These are phyloP conservation scores for Candida caryicola DNA, from an alignment of 805 yeast genomes.

Conservation along the genomic window DNA sequence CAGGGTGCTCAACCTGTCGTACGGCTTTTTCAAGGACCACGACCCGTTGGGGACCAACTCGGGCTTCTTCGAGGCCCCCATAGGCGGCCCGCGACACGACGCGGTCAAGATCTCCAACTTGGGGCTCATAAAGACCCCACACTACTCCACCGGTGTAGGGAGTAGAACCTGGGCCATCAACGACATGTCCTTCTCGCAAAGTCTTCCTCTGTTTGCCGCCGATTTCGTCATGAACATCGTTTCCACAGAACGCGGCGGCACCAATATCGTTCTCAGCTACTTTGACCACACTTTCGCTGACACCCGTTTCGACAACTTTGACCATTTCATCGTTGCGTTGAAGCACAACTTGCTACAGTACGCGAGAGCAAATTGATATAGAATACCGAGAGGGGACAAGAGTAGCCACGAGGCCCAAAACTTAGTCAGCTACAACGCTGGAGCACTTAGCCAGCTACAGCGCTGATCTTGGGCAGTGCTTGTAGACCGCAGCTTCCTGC, in stretches of 20 bases:
- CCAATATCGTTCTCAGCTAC: slow-evolving; percentile 33
- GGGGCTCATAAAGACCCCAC: slow-evolving; percentile 28
- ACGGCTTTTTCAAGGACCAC: slow-evolving; percentile 17
- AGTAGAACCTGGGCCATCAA: slow-evolving; percentile 24
- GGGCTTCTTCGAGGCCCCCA: slow-evolving; percentile 18
- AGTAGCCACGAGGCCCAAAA: neutral
- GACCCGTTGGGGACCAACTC: slow-evolving; percentile 15
- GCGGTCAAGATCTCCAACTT: slow-evolving; percentile 35
- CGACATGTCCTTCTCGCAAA: slow-evolving; percentile 36
- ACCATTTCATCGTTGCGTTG: slow-evolving; percentile 18
- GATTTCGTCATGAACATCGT: slow-evolving; percentile 36
- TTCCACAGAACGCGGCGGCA: slow-evolving; percentile 30
- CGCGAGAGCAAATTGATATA: neutral
- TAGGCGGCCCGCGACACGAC: slow-evolving; percentile 30
- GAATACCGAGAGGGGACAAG: neutral
- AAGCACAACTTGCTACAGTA: slow-evolving; percentile 18
- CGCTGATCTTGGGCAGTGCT: too few relatives aligned
- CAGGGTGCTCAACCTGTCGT: slow-evolving; percentile 21
- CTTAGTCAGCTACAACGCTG: too few relatives aligned
- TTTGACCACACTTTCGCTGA: slow-evolving; percentile 27
- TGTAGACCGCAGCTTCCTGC: too few relatives aligned
- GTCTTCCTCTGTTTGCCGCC: slow-evolving; percentile 30
- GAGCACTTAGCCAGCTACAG: too few relatives aligned
- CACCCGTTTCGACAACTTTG: slow-evolving; percentile 21
- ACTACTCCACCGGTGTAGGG: neutral